Conservation (phyloP, 306 rosid species). For the Cucumis melo region DNA sequence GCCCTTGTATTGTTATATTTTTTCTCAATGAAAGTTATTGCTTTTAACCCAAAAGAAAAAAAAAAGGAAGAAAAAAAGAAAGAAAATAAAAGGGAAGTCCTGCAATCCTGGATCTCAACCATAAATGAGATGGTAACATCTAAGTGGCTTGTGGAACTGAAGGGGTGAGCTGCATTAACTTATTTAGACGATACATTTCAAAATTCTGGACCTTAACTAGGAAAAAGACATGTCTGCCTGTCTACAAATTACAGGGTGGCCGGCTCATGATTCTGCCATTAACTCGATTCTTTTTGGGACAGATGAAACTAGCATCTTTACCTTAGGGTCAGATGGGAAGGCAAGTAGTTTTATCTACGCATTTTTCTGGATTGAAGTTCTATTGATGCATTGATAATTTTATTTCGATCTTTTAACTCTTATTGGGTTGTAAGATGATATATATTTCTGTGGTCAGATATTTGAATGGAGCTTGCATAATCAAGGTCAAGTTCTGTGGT, state of each 20-base stretch:
- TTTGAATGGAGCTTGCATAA: conserved; percentile 97
- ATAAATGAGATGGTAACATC: background rate
- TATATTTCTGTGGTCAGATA: conserved; percentile 33
- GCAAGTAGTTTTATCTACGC: conserved; percentile 23
- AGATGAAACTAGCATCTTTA: conserved; percentile 92
- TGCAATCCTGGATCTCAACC: background rate
- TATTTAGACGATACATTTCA: background rate
- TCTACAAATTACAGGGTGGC: conserved; percentile 97
- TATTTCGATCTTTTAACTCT: background rate
- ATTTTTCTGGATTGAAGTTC: conserved; percentile 4
- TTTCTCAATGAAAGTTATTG: no score
- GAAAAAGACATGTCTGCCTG: conserved; percentile 86
- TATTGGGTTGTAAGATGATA: background rate
- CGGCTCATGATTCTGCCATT: conserved; percentile 94
- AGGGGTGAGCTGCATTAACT: background rate
- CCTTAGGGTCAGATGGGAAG: conserved; percentile 88
- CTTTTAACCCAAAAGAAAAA: no score
- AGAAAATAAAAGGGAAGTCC: background rate
- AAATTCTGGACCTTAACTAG: conserved; percentile 35
- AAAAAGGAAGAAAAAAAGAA: no score
- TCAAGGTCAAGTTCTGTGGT: conserved; percentile 93
- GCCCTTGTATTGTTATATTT: no score
- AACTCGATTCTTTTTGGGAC: conserved; percentile 91
- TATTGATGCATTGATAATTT: background rate
- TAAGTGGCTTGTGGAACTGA: background rate